These are phyloP conservation scores for Kentomonas sorsogonicus DNA, from an alignment of 208 protist species.

Conservation along the genomic window DNA sequence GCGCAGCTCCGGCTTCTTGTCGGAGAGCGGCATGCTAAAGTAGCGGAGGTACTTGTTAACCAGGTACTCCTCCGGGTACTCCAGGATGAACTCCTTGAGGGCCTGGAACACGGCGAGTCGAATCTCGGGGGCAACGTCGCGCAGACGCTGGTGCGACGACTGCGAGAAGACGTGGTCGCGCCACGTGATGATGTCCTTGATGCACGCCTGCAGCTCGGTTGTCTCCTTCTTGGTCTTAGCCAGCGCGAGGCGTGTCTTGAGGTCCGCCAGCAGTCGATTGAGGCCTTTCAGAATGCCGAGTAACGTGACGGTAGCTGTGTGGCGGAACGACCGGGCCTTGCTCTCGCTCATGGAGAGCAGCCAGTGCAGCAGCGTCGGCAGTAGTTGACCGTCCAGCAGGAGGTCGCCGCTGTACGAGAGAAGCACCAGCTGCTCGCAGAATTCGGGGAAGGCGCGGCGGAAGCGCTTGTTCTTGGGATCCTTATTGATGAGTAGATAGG, in stretches of 20 bases:
- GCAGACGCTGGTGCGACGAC: slow-evolving; percentile 73
- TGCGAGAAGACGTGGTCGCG: slow-evolving; percentile 79
- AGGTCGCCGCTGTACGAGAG: slow-evolving; percentile 47
- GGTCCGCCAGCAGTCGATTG: slow-evolving; percentile 35
- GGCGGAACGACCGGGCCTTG: slow-evolving; percentile 80
- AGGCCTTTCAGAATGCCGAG: slow-evolving; percentile 74
- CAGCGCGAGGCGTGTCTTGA: slow-evolving; percentile 41
- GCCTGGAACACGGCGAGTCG: slow-evolving; percentile 63
- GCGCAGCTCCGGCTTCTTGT: slow-evolving; percentile 78
- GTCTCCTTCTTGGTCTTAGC: slow-evolving; percentile 44
- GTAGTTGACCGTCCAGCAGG: slow-evolving; percentile 45
- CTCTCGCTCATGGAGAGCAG: slow-evolving; percentile 87
- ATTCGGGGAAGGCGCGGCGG: slow-evolving; percentile 46
- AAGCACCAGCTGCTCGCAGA: slow-evolving; percentile 61
- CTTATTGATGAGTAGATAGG: slow-evolving; percentile 77
- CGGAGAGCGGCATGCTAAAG: slow-evolving; percentile 86
- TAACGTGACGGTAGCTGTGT: slow-evolving; percentile 71
- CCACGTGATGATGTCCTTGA: slow-evolving; percentile 44
- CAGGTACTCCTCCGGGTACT: slow-evolving; percentile 74
- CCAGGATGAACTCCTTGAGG: slow-evolving; percentile 69
- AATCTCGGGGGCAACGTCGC: slow-evolving; percentile 82
- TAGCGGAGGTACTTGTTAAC: slow-evolving; percentile 88
- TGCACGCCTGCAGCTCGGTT: slow-evolving; percentile 31
- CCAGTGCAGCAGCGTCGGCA: slow-evolving; percentile 67
- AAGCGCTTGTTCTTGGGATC: slow-evolving; percentile 63